Percentiles rank a stretch among this genome's conserved stretches.
phyloP scores from a whole-genome alignment of 352 stramenopile species.

The Pythium dissotocum region DNA sequence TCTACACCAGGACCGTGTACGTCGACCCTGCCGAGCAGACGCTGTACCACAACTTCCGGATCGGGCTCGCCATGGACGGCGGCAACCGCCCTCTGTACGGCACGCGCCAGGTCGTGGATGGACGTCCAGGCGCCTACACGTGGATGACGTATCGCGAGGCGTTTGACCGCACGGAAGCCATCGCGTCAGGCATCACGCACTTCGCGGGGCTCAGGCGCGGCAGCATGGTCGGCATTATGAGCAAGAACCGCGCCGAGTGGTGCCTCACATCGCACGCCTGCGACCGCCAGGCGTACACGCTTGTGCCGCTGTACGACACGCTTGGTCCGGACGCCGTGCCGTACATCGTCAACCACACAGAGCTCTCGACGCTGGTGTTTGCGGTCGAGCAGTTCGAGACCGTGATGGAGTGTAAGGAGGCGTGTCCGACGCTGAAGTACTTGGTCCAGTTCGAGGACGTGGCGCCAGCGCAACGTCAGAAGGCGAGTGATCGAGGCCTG shows the following conservation, averaged over 20 bases:
- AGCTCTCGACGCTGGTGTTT: constrained; percentile 58
- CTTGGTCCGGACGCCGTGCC: constrained; percentile 67
- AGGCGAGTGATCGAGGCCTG: constrained; percentile 30
- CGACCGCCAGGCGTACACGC: constrained; percentile 62
- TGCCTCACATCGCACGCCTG: constrained; percentile 51
- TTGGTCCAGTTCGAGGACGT: constrained; percentile 61
- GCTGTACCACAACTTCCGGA: constrained; percentile 50
- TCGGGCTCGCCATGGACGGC: constrained; percentile 29
- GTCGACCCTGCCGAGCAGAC: constrained; percentile 18
- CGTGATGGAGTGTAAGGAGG: constrained; percentile 54
- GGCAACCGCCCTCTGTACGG: constrained; percentile 39
- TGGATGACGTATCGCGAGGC: constrained; percentile 59
- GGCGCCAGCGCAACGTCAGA: constrained; percentile 32
- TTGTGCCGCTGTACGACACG: constrained; percentile 83
- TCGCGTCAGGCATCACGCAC: constrained; percentile 43
- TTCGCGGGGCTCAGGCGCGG: constrained; percentile 42
- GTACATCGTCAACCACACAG: constrained; percentile 76
- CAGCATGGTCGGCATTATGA: constrained; percentile 59
- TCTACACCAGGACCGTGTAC: constrained; percentile 21
- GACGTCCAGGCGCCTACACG: constrained; percentile 38
- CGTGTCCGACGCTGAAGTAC: constrained; percentile 50
- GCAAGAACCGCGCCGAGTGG: constrained; percentile 77
- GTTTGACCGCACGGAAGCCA: constrained; percentile 35
- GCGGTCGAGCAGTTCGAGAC: constrained; percentile 55
- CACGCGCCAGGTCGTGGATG: constrained; percentile 36